A percentile compares a stretch with the other conserved stretches of the same genome.
Evolutionary conservation across 129 eudicot genomes (phyloP).

Genomic region (Mikania micrantha): DNA sequence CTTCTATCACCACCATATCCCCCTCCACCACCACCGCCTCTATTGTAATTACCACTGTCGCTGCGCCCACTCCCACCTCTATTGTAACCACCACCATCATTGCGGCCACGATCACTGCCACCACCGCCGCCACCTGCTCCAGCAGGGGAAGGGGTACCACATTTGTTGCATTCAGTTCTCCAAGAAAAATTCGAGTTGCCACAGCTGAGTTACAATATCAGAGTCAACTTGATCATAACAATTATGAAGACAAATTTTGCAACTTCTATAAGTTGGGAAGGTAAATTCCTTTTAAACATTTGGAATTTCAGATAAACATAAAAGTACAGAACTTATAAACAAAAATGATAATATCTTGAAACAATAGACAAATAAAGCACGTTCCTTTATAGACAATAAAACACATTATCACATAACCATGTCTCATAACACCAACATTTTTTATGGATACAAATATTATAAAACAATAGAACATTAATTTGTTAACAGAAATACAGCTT

Average conservation of each 20-base stretch:
- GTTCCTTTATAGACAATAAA: background rate
- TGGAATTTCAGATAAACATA: background rate
- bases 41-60: constrained; percentile 52
- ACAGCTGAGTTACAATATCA: constrained; percentile 50
- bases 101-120: constrained; percentile 47
- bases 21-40: constrained; percentile 44
- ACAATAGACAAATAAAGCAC: background rate
- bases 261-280: background rate
- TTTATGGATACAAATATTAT: too few species aligned
- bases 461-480: background rate
- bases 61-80: constrained; percentile 50
- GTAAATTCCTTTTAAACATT: constrained; percentile 1
- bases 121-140: constrained; percentile 49
- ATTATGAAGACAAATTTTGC: background rate
- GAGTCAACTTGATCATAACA: constrained; percentile 23
- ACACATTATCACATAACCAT: background rate
- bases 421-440: background rate
- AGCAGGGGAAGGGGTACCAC: constrained; percentile 77
- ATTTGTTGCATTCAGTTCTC: constrained; percentile 87
- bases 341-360: background rate
- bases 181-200: constrained; percentile 94
- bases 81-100: constrained; percentile 28
- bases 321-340: background rate
- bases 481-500: background rate
- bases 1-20: constrained; percentile 54